phyloP scores from a whole-genome alignment of 306 rosid species.

The Mucuna pruriens region DNA sequence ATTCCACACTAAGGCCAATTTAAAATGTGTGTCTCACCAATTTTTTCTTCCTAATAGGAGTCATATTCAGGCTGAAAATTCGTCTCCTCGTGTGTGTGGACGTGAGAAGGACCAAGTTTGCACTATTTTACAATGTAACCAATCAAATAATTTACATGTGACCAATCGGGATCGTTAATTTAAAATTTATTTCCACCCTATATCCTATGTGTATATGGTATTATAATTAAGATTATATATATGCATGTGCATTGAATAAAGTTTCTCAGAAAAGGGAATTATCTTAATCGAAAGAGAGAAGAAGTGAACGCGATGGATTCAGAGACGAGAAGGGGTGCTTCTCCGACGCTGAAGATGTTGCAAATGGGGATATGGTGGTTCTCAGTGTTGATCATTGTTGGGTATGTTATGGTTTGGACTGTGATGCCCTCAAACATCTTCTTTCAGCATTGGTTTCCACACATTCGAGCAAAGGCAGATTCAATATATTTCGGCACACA shows the following conservation, averaged over 20 bases:
- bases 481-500: constrained; percentile 54
- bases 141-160: background rate
- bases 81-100: background rate
- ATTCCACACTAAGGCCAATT: background rate
- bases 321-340: constrained; percentile 16
- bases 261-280: background rate
- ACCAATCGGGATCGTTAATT: background rate
- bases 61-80: background rate
- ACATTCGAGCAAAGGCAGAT: constrained; percentile 49
- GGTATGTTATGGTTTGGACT: constrained; percentile 53
- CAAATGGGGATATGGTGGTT: constrained; percentile 43
- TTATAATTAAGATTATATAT: background rate
- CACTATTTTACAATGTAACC: background rate
- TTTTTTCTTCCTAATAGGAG: background rate
- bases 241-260: background rate
- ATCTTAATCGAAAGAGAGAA: background rate
- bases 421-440: constrained; percentile 60
- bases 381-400: constrained; percentile 48
- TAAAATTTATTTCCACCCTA: background rate
- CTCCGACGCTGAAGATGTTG: constrained; percentile 32
- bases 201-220: too few species aligned
- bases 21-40: background rate
- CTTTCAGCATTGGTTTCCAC: constrained; percentile 49
- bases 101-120: background rate
- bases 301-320: constrained; percentile 30